Evolutionary conservation across 208 protist genomes (phyloP).

Genomic region (Leishmania martiniquensis): DNA sequence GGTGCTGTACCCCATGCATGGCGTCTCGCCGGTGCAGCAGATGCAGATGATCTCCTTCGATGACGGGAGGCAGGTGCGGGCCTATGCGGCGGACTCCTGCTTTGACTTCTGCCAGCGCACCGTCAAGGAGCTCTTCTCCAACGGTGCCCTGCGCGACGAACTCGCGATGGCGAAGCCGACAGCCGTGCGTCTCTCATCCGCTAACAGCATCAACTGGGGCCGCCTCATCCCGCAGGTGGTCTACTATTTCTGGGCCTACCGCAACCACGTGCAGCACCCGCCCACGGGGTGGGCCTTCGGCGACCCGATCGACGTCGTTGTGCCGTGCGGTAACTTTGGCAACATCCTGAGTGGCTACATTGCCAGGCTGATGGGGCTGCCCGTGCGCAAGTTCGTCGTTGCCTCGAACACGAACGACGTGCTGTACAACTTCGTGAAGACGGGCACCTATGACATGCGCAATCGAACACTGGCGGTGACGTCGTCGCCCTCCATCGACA

Average conservation of each 20-base stretch:
- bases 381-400: conserved; percentile 90
- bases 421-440: conserved; percentile 92
- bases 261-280: conserved; percentile 66
- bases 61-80: conserved; percentile 64
- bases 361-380: conserved; percentile 92
- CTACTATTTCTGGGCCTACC: conserved; percentile 97
- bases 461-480: conserved; percentile 53
- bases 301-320: conserved; percentile 82
- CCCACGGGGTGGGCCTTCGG: conserved; percentile 45
- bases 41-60: conserved; percentile 89
- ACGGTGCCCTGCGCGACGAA: conserved; percentile 69
- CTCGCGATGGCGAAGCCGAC: conserved; percentile 43
- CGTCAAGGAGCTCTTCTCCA: conserved; percentile 92
- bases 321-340: conserved; percentile 98
- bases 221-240: conserved; percentile 96
- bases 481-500: conserved; percentile 91
- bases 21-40: conserved; percentile 86
- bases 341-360: conserved; percentile 96
- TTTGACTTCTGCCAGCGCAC: conserved; percentile 94
- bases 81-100: conserved; percentile 72
- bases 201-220: conserved; percentile 98
- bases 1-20: conserved; percentile 86
- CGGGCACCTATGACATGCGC: conserved; percentile 84
- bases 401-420: conserved; percentile 97
- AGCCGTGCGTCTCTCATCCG: conserved; percentile 83